These are phyloP conservation scores for Exophiala calicioides DNA, from an alignment of 2,329 filamentous ascomycete species.

Conservation along the genomic window DNA sequence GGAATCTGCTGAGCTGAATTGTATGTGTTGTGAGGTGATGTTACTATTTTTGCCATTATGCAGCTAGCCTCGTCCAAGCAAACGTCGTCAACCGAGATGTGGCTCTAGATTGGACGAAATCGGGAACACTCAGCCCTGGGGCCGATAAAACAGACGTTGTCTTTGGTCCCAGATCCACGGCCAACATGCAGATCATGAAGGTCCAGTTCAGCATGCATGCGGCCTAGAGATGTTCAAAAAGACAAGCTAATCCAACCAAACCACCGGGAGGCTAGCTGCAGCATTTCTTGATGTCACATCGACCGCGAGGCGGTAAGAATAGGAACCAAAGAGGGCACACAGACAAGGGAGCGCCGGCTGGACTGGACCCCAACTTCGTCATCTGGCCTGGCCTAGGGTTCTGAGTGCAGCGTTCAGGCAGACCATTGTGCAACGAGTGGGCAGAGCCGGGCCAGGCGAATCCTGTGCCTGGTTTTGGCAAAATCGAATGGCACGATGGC, in stretches of 20 bases:
- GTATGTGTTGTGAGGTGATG: not conserved
- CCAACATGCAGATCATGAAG: constrained; percentile 4
- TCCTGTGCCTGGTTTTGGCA: constrained; percentile 10
- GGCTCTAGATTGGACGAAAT: no score
- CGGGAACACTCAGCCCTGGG: no score
- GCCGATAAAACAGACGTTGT: not conserved
- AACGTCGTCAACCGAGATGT: not conserved
- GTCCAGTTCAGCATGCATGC: not conserved
- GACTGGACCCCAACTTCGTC: constrained; percentile 11
- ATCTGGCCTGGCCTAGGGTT: constrained; percentile 9
- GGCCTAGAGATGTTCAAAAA: not conserved
- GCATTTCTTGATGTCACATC: constrained; percentile 6
- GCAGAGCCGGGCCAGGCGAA: constrained; percentile 1
- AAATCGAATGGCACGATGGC: not conserved
- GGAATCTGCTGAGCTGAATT: no score
- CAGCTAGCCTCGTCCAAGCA: not conserved
- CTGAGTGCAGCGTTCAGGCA: constrained; percentile 4
- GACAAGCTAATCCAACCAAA: not conserved
- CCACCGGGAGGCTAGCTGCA: not conserved
- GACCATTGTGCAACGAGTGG: constrained; percentile 22
- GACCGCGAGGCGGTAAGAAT: constrained; percentile 13
- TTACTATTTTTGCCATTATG: not conserved
- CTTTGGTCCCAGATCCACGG: not conserved
- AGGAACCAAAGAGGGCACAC: constrained; percentile 15
- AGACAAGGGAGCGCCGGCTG: constrained; percentile 10